Evolutionary conservation across 306 rosid genomes (phyloP).

Genomic region (Vicia villosa): DNA sequence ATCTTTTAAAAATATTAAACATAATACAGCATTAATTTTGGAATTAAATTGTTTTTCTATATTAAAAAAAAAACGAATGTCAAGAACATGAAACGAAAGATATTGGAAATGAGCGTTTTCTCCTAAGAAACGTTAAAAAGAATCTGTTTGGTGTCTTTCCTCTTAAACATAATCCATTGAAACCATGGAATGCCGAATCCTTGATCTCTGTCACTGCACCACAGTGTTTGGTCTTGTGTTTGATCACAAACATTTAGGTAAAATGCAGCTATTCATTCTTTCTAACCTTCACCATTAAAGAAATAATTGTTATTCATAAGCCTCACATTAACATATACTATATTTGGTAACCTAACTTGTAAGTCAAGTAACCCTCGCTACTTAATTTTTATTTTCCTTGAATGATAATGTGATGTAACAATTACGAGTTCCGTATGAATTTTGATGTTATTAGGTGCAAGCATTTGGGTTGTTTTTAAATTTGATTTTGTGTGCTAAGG

Average conservation of each 20-base stretch:
- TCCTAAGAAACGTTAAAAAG: no score
- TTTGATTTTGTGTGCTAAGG: background rate
- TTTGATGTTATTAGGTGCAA: background rate
- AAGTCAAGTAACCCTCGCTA: background rate
- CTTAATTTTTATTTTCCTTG: constrained; percentile 4
- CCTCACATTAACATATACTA: background rate
- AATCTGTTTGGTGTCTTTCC: no score
- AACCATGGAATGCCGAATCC: background rate
- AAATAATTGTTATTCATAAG: constrained; percentile 7
- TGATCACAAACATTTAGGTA: constrained; percentile 20
- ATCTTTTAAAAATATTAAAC: no score
- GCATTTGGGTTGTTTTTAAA: background rate
- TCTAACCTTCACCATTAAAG: background rate
- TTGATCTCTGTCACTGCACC: constrained; percentile 9
- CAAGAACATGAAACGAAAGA: no score
- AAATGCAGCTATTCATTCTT: background rate
- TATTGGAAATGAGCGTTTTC: no score
- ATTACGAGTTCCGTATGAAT: background rate
- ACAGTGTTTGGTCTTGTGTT: background rate
- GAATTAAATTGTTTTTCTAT: no score
- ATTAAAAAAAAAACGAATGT: no score
- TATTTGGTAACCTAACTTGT: constrained; percentile 26
- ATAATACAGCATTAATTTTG: no score
- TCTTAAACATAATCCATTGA: background rate
- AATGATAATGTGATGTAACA: background rate